Evolutionary conservation across 2,329 filamentous ascomycete genomes (phyloP), one percentile per base, ranked within the genome.

Genomic region (Didymella arachidicola): DNA sequence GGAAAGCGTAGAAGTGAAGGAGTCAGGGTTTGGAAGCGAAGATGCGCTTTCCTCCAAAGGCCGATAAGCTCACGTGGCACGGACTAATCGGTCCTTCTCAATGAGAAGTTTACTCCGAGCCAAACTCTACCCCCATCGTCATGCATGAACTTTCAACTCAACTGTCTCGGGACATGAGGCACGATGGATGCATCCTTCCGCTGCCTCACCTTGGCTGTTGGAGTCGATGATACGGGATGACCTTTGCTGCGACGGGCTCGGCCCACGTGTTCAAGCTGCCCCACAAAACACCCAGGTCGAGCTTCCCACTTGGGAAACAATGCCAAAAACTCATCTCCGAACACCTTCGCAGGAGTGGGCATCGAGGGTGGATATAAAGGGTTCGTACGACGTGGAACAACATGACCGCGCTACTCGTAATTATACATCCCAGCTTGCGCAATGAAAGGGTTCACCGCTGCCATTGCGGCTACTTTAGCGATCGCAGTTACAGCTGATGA

Each of bases 271-370:
- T 58, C 52, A 50, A 36, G 34, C 38, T 27, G 49, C 49, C 53
- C 42, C 52, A 39, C 56, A 59, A 48, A 30, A 39, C 44, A 59
- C 47, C 64, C 58, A 57, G 54, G 64, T 50, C 45, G 6, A 53
- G 43, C 53, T 60, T 44, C 69, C 68, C 55, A 27, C 59, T 65
- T 66, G 45, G 68, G 68, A 63, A 66, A 57, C 61, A 66, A 58
- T 47, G 64, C 64, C 65, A 59, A 54, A 54, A 47, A 36, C 57
- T 65, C 65, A 69, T 70, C 61, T 69, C 68, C 68, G 68, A 66
- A 25, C 19, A 42, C 39, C 22, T 43, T 53, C 45, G 42, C 27
- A 36, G 25, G 39, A 50, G 54, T 61, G 44, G 39, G 47, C 32
- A 48, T 47, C 6, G 14, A 25, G 7, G n/a, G 38, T 38, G 36